Percentiles rank a stretch among this genome's conserved stretches.
These are phyloP conservation scores for Trametes elegans DNA, from an alignment of 768 basidiomycete genomes.

Conservation along the genomic window DNA sequence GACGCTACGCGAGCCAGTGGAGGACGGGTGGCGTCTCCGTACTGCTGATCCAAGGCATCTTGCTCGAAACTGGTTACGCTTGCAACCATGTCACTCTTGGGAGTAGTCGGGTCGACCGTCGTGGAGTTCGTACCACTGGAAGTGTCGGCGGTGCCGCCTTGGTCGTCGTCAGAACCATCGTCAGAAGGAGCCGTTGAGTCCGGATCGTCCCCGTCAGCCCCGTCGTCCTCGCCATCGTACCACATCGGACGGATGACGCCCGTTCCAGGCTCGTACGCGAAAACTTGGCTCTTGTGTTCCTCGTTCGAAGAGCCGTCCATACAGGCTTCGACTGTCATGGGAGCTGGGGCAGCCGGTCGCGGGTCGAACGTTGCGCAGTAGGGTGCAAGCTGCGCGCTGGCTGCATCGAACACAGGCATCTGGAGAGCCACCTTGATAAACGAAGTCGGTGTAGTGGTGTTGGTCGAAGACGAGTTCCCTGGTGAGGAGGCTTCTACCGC, in stretches of 20 bases:
- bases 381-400: conserved; percentile 33
- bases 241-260: conserved; percentile 56
- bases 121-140: conserved; percentile 12
- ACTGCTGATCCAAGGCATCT: conserved; percentile 18
- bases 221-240: conserved; percentile 32
- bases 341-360: conserved; percentile 43
- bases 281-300: conserved; percentile 51
- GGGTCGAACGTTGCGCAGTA: conserved; percentile 67
- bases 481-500: not conserved
- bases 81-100: conserved; percentile 16
- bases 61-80: conserved; percentile 23
- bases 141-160: not conserved
- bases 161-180: not conserved
- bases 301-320: conserved; percentile 18
- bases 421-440: conserved; percentile 41
- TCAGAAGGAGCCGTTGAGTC: not conserved
- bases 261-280: conserved; percentile 49
- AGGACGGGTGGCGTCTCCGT: conserved; percentile 22
- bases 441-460: conserved; percentile 20
- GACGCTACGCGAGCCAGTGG: conserved; percentile 12
- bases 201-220: conserved; percentile 10
- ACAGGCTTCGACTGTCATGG: conserved; percentile 51
- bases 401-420: conserved; percentile 42
- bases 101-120: conserved; percentile 20
- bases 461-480: conserved; percentile 8